Evolutionary conservation across 306 rosid genomes (phyloP), one percentile per base, ranked within the genome.

Genomic region (Gastrolobium bilobum): DNA sequence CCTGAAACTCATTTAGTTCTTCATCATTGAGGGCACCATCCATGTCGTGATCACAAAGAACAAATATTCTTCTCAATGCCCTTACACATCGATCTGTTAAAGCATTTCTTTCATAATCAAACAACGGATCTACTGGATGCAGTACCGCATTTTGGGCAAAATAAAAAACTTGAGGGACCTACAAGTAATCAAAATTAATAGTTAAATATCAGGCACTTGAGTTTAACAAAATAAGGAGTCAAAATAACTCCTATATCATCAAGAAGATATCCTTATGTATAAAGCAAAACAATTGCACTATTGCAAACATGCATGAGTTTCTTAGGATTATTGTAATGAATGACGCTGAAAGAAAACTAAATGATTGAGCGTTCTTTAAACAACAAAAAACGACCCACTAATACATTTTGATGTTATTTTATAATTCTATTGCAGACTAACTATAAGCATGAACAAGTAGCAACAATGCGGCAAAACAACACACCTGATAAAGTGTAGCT

Each of bases 161-260:
- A 79, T 88, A 88, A 84, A 94, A 94, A 77, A 87, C 99, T 80
- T 94, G 95, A n/a, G 91, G 93, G 78, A 92, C 97, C 99, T 94
- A 83, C 39, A 76, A 71, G 39, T 35, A 83, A 77, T 63, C 26
- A 68, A 76, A 65, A 50, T 71, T 54, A 43, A 54, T 56, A 51
- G 75, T 63, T 81, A 66, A 76, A 65, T 60, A 46, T 38, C 43
- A 33, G 52, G 63, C 70, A 30, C 37, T 64, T 42, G 37, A 78
- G 71, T 61, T 81, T 80, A 65, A 77, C 74, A 51, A 52, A 10
- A 59, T 34, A 60, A 66, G 69, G 44, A 78, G 71, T 56, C 67
- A 53, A 68, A 77, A 37, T 67, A 26, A 15, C 39, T 66, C 77
- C 37, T 66, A 44, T 14, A 30, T 29, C 62, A 67, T 67, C 68